Percentiles rank a stretch among this genome's conserved stretches.
These are phyloP conservation scores for Solanum pimpinellifolium DNA, from an alignment of 257 asterid species.

Conservation along the genomic window DNA sequence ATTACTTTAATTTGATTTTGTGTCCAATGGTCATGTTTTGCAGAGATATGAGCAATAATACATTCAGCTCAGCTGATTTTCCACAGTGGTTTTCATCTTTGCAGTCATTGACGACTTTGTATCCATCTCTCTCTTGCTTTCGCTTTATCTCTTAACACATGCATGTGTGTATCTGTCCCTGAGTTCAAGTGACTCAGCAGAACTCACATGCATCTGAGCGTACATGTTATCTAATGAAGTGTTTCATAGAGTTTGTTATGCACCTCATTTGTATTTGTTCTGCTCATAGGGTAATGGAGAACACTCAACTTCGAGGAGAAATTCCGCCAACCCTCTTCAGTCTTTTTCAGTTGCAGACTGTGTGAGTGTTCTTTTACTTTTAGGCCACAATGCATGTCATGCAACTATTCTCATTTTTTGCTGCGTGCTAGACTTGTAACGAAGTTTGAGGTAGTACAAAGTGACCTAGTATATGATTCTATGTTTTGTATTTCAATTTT, in stretches of 20 bases:
- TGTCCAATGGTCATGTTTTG: background rate
- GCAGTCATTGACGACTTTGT: constrained; percentile 23
- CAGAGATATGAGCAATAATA: constrained; percentile 26
- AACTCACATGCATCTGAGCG: background rate
- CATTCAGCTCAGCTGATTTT: constrained; percentile 11
- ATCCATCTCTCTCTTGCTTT: background rate
- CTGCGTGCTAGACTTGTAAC: background rate
- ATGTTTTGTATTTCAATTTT: background rate
- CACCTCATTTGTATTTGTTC: background rate
- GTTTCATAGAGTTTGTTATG: background rate
- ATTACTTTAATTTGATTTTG: background rate
- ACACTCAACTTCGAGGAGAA: constrained; percentile 9
- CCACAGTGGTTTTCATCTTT: constrained; percentile 13
- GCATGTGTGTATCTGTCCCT: background rate
- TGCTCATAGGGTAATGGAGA: constrained; percentile 11
- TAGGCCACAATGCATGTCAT: background rate
- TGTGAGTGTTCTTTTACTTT: constrained; percentile 6
- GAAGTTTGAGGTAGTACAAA: background rate
- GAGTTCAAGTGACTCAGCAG: background rate
- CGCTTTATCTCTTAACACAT: background rate
- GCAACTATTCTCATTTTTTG: background rate
- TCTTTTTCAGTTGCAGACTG: constrained; percentile 13
- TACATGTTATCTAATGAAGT: background rate
- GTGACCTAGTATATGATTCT: background rate
- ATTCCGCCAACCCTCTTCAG: constrained; percentile 8